phyloP scores from a whole-genome alignment of 768 basidiomycete species.

The Agaricus subrufescens region DNA sequence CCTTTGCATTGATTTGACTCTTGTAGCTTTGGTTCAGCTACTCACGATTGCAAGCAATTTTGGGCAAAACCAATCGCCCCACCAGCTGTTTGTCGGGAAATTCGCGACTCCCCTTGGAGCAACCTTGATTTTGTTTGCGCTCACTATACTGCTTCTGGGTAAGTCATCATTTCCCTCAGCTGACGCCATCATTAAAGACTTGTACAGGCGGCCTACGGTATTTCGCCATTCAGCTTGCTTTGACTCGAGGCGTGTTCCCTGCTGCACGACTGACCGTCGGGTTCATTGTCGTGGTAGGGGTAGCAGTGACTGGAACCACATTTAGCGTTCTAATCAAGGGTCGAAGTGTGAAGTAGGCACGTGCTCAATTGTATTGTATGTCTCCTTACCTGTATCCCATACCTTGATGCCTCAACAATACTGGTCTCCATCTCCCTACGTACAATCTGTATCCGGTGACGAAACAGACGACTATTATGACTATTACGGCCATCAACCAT shows the following conservation, averaged over 20 bases:
- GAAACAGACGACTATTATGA: no score
- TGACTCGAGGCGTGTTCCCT: conserved; percentile 8
- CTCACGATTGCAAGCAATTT: conserved; percentile 12
- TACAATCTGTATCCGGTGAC: no score
- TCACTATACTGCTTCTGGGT: conserved; percentile 11
- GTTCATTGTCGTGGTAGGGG: neutral
- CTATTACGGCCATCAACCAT: no score
- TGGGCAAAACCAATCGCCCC: neutral
- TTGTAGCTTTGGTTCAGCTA: conserved; percentile 13
- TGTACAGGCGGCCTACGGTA: conserved; percentile 11
- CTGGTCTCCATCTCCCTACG: no score
- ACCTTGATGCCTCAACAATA: no score
- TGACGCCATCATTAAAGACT: neutral
- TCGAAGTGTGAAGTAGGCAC: neutral
- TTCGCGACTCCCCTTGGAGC: conserved; percentile 14
- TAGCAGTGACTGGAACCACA: neutral
- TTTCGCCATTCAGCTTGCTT: conserved; percentile 11
- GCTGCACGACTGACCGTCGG: conserved; percentile 6
- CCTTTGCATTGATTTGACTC: neutral
- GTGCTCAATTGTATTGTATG: neutral
- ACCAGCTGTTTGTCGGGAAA: neutral
- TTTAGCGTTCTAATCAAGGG: neutral
- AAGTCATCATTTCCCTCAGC: neutral
- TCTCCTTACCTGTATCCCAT: neutral
- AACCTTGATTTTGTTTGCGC: conserved; percentile 5